Conservation (phyloP, 2,329 filamentous ascomycete species). For the Claviceps capensis region DNA sequence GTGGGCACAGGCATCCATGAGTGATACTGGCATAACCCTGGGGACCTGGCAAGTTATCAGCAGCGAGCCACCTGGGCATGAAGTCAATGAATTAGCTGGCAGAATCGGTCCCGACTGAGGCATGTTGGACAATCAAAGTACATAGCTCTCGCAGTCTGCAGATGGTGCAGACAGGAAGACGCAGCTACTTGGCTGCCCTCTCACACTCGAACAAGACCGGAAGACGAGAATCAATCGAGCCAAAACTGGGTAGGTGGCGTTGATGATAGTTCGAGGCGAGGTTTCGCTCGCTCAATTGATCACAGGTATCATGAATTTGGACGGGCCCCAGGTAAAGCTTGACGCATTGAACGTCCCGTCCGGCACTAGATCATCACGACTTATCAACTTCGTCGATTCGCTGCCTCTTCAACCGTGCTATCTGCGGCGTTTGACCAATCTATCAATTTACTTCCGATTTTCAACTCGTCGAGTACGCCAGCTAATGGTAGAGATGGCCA, state of each 20-base stretch:
- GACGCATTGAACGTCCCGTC: no score
- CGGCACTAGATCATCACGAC: no score
- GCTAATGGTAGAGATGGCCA: background rate
- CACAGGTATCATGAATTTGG: no score
- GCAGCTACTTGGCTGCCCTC: background rate
- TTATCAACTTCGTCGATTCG: no score
- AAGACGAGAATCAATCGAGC: background rate
- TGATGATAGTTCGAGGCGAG: background rate
- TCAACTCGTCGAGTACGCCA: background rate
- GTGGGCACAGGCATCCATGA: background rate
- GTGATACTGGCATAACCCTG: background rate
- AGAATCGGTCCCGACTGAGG: background rate
- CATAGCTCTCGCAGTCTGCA: background rate
- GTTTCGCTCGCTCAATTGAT: background rate
- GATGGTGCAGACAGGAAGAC: background rate
- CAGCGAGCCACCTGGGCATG: background rate
- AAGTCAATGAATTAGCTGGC: slow-evolving; percentile 1
- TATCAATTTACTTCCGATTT: background rate
- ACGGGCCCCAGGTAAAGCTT: no score
- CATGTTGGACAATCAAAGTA: background rate
- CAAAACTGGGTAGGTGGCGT: background rate
- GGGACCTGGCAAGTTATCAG: background rate
- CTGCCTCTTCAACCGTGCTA: no score
- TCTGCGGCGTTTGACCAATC: no score
- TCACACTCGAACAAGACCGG: background rate